phyloP scores from a whole-genome alignment of 352 stramenopile genomes.

The Phytophthora macrochlamydospora region DNA sequence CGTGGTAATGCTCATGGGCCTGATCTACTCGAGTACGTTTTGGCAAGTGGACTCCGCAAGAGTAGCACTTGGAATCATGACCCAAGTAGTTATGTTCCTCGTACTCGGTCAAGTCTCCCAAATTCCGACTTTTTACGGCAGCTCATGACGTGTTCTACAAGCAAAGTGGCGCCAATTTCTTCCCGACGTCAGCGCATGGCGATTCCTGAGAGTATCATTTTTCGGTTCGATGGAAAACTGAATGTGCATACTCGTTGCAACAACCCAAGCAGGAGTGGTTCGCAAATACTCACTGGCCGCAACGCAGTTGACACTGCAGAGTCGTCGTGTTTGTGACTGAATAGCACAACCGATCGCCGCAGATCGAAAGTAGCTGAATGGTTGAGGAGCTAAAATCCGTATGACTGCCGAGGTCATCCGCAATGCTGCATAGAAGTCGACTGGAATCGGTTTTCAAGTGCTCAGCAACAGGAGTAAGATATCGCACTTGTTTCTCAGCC shows the following conservation, averaged over 20 bases:
- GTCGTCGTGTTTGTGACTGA: slow-evolving; percentile 39
- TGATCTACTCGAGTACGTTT: not conserved
- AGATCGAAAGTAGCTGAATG: slow-evolving; percentile 50
- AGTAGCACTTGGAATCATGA: not conserved
- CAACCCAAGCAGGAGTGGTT: slow-evolving; percentile 61
- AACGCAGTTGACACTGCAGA: slow-evolving; percentile 43
- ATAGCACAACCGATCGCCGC: slow-evolving; percentile 64
- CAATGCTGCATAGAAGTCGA: slow-evolving; percentile 34
- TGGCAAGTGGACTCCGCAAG: not conserved
- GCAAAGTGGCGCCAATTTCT: not conserved
- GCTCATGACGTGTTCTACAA: not conserved
- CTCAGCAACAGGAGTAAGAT: slow-evolving; percentile 45
- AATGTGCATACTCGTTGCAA: not conserved
- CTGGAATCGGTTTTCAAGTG: slow-evolving; percentile 9
- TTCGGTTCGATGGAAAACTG: not conserved
- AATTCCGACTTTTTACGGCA: not conserved
- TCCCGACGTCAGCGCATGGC: not conserved
- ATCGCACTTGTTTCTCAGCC: slow-evolving; percentile 49
- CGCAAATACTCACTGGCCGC: slow-evolving; percentile 52
- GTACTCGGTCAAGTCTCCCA: not conserved
- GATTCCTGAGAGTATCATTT: not conserved
- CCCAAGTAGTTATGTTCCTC: not conserved
- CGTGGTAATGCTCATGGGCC: not conserved
- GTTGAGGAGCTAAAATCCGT: slow-evolving; percentile 19
- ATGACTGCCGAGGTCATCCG: slow-evolving; percentile 11